Percentiles rank a stretch among this genome's conserved stretches.
Conservation (phyloP, 345 rosid genomes). For the Camelina sativa region DNA sequence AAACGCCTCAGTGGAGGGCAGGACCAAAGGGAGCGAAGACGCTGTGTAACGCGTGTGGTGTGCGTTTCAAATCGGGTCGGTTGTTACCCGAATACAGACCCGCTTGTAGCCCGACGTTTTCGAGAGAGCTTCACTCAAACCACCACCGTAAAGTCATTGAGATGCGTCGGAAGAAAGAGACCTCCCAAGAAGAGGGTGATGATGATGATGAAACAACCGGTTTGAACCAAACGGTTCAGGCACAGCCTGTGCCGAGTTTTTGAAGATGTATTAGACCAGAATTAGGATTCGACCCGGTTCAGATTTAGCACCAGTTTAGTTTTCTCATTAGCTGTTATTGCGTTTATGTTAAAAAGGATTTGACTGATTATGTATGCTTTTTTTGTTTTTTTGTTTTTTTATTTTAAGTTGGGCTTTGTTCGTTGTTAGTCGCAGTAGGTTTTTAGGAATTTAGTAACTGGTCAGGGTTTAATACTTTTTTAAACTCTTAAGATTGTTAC, state of each 20-base stretch:
- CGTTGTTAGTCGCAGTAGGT: constrained; percentile 9
- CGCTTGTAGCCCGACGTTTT: constrained; percentile 53
- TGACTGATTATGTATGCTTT: not conserved
- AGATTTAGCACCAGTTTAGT: not conserved
- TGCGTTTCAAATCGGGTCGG: constrained; percentile 53
- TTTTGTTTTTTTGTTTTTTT: too few species aligned
- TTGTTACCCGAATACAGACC: constrained; percentile 54
- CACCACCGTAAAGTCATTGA: constrained; percentile 46
- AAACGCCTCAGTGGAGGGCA: constrained; percentile 55
- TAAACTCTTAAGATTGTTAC: not conserved
- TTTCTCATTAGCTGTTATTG: not conserved
- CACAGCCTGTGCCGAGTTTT: constrained; percentile 60
- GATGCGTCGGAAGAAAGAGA: constrained; percentile 39
- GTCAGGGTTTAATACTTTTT: not conserved
- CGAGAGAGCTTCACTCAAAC: constrained; percentile 43
- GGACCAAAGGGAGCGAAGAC: constrained; percentile 54
- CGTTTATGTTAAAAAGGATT: not conserved
- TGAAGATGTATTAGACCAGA: constrained; percentile 33
- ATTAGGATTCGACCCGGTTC: constrained; percentile 40
- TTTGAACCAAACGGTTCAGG: constrained; percentile 23
- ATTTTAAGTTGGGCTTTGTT: not conserved
- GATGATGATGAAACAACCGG: not conserved
- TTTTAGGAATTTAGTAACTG: not conserved
- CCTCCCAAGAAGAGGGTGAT: constrained; percentile 32
- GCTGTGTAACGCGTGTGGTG: constrained; percentile 57